These are phyloP conservation scores for Podaxis rugospora DNA, from an alignment of 768 basidiomycete species.

Conservation along the genomic window DNA sequence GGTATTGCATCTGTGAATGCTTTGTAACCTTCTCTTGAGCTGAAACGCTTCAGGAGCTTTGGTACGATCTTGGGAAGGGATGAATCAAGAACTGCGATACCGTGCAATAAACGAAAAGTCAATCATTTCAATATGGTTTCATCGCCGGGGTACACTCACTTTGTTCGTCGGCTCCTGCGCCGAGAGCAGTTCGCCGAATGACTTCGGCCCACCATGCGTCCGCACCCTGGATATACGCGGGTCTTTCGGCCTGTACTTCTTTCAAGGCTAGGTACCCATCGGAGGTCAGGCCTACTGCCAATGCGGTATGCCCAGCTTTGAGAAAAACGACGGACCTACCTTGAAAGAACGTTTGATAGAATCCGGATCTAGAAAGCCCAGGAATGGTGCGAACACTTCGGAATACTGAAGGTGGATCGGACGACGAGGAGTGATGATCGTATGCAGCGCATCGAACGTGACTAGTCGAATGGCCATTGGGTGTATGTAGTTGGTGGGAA, in stretches of 20 bases:
- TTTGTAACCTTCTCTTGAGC: conserved; percentile 64
- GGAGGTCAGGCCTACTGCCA: not conserved
- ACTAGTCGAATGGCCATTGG: conserved; percentile 49
- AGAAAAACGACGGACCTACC: conserved; percentile 35
- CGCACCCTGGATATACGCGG: conserved; percentile 53
- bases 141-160: conserved; percentile 31
- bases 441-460: conserved; percentile 77
- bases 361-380: conserved; percentile 55
- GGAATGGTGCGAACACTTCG: conserved; percentile 58
- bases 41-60: conserved; percentile 61
- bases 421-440: conserved; percentile 63
- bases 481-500: not conserved
- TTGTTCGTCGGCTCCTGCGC: conserved; percentile 61
- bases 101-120: not conserved
- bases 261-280: conserved; percentile 29
- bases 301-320: not conserved
- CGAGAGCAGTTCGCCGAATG: conserved; percentile 67
- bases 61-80: conserved; percentile 55
- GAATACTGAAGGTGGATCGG: conserved; percentile 68
- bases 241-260: conserved; percentile 50
- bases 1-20: conserved; percentile 29
- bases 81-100: conserved; percentile 45
- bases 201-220: conserved; percentile 77
- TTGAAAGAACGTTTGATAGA: conserved; percentile 57
- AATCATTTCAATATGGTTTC: not conserved